Conservation (phyloP, 441 rosid genomes). For the Eutrema salsugineum region DNA sequence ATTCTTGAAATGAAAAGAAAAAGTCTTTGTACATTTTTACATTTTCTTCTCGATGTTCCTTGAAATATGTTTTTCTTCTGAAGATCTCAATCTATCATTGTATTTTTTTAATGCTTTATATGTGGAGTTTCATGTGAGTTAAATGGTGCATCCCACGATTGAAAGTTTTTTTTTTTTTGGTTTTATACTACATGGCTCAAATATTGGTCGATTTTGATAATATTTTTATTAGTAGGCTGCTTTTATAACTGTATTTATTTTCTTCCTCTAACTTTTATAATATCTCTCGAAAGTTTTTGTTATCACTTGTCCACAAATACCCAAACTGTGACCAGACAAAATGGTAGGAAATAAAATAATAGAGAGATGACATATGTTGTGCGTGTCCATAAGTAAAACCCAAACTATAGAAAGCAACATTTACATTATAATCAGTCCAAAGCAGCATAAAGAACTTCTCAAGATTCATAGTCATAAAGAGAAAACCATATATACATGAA, state of each 20-base stretch:
- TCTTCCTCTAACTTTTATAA: too few species aligned
- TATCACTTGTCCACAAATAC: not conserved
- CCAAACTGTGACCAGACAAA: not conserved
- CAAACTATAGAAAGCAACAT: not conserved
- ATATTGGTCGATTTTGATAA: not conserved
- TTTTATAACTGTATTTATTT: not conserved
- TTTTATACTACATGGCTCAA: not conserved
- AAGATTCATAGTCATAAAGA: constrained; percentile 1
- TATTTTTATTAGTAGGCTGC: not conserved
- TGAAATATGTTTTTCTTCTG: not conserved
- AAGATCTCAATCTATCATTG: not conserved
- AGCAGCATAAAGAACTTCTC: not conserved
- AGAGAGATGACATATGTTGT: not conserved
- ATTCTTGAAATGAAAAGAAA: not conserved
- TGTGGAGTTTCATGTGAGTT: not conserved
- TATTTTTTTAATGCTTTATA: not conserved
- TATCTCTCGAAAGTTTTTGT: too few species aligned
- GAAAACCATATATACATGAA: not conserved
- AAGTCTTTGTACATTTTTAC: not conserved
- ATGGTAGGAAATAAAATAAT: not conserved
- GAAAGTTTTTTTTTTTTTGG: not conserved
- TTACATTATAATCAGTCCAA: not conserved
- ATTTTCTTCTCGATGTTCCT: not conserved
- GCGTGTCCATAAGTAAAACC: not conserved
- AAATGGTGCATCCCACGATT: constrained; percentile 20